Conservation (phyloP, 139 green algal species). For the Zygnema cylindricum region DNA sequence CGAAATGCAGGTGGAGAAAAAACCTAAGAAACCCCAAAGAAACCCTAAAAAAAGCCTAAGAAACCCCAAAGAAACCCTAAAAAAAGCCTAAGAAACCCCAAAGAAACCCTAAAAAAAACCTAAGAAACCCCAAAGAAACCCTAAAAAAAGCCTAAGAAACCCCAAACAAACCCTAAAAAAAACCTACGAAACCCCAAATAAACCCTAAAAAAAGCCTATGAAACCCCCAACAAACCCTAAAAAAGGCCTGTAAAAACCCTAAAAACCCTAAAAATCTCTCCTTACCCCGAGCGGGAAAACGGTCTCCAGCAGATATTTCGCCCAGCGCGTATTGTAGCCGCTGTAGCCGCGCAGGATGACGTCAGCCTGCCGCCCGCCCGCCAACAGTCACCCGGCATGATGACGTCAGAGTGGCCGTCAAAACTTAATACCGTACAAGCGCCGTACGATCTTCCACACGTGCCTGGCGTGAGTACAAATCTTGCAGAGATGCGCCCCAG, state of each 20-base stretch:
- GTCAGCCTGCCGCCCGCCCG: constrained; percentile 64
- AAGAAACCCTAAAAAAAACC: no score
- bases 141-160: no score
- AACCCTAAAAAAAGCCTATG: constrained; percentile 7
- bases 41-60: no score
- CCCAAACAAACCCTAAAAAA: no score
- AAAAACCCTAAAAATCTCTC: neutral
- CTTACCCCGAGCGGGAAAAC: constrained; percentile 66
- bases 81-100: no score
- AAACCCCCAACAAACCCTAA: neutral
- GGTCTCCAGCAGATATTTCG: constrained; percentile 65
- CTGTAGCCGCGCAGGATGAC: constrained; percentile 83
- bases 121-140: no score
- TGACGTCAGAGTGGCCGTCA: neutral
- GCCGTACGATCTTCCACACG: neutral
- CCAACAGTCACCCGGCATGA: neutral
- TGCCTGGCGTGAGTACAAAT: constrained; percentile 56
- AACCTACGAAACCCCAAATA: no score
- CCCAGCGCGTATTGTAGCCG: constrained; percentile 91
- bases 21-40: no score
- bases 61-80: no score
- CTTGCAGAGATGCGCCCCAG: constrained; percentile 52
- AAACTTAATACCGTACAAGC: neutral
- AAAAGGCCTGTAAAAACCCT: neutral
- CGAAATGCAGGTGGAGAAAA: no score